Evolutionary conservation across 805 yeast species (phyloP), one percentile per base, ranked within the genome.

Genomic region (Nakazawaea wyomingensis): DNA sequence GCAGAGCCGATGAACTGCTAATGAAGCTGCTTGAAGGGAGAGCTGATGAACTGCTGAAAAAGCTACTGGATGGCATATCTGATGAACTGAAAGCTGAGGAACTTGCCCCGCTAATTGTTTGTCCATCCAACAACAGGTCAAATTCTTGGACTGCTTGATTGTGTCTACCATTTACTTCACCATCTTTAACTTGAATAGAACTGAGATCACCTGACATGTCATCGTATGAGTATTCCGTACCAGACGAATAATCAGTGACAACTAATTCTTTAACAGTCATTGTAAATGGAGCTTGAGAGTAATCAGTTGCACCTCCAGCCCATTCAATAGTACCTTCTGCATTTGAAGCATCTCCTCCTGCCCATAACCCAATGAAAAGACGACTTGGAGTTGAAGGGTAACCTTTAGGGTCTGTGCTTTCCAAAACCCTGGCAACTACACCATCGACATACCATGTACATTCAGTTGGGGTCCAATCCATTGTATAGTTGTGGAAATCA

Each of bases 341-440:
- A 52, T 82, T 82, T 20, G 66, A 52, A 22, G 85, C 66, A 59
- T 83, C 89, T 57, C 93, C 93, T 54, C 89, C 90, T 4, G 89
- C 89, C 91, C 93, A 84, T 22, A 79, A 62, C 50, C 93, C 91
- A 49, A 78, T 67, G 57, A 66, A 71, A 11, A 84, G 58, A 50
- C 67, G 72, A 90, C 88, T 86, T 39, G 97, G 97, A 16, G 87
- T 67, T 65, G 89, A 95, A 35, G 97, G 97, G 61, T 76, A 89
- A 5, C 95, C 95, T 56, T 78, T 71, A 19, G 77, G 57, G 20
- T 80, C 66, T 44, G 67, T 62, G 44, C 76, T 69, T 9, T 55
- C 34, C 41, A 90, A 64, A 1, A 84, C 75, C 68, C 95, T 74
- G 8, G 82, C 74, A 1, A 66, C 63, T 13, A 49, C 53, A 19